A percentile compares a stretch with the other conserved stretches of the same genome.
Conservation (phyloP, 305 asterid genomes). For the Fraxinus angustifolia region DNA sequence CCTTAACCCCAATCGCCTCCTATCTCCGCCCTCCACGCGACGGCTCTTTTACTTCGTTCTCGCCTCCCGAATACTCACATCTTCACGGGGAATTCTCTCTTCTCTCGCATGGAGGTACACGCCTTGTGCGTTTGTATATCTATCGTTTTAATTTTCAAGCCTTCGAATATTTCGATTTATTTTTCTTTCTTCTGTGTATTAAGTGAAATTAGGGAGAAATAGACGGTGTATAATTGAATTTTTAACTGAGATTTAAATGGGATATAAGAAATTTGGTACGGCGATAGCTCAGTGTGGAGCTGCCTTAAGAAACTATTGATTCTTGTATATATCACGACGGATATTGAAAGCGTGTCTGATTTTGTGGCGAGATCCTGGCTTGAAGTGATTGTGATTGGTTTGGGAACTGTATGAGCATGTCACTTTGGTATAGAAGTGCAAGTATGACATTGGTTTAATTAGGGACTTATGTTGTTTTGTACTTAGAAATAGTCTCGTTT, state of each 20-base stretch:
- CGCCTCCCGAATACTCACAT: slow-evolving; percentile 5
- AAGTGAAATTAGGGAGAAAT: not conserved
- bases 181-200: not conserved
- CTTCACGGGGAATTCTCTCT: slow-evolving; percentile 53
- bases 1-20: not conserved
- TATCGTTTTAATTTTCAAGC: not conserved
- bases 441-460: not conserved
- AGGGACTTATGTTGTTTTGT: not conserved
- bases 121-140: not conserved
- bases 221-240: not conserved
- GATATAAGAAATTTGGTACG: not conserved
- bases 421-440: not conserved
- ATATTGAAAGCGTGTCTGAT: not conserved
- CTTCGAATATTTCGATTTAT: not conserved
- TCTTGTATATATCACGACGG: not conserved
- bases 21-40: slow-evolving; percentile 1
- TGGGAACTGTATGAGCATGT: not conserved
- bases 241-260: not conserved
- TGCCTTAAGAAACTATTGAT: not conserved
- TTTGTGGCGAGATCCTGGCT: not conserved
- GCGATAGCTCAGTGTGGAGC: not conserved
- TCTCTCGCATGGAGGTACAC: slow-evolving; percentile 78
- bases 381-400: not conserved
- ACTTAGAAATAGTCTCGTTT: not conserved
- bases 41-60: slow-evolving; percentile 16